Percentiles rank a stretch among this genome's conserved stretches.
Evolutionary conservation across 129 eudicot genomes (phyloP).

Genomic region (carrot (Daucus carota)): DNA sequence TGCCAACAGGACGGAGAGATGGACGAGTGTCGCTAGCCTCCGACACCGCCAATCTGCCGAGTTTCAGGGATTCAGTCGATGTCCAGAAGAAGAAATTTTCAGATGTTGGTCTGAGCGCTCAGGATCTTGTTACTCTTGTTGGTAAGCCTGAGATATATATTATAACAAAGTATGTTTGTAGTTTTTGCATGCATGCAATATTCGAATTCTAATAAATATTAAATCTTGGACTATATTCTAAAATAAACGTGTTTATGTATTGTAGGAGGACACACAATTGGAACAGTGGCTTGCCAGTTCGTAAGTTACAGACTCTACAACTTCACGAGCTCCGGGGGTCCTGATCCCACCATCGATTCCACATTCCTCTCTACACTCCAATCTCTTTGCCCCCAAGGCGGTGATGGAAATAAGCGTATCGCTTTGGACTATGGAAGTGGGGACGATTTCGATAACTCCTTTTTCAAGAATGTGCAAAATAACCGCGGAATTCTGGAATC

Average conservation of each 20-base stretch:
- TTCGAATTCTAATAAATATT: no score
- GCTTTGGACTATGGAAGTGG: constrained; percentile 48
- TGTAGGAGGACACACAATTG: constrained; percentile 79
- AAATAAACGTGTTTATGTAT: no score
- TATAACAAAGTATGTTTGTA: no score
- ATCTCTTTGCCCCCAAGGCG: constrained; percentile 47
- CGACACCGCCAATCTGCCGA: constrained; percentile 47
- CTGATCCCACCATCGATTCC: constrained; percentile 53
- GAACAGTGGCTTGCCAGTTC: constrained; percentile 54
- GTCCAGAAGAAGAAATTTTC: constrained; percentile 39
- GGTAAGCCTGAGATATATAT: constrained; percentile 35
- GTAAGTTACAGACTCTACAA: constrained; percentile 61
- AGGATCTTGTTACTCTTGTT: constrained; percentile 69
- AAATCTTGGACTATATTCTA: no score
- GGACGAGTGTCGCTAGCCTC: constrained; percentile 60
- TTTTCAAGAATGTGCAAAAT: constrained; percentile 36
- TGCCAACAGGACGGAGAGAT: constrained; percentile 68
- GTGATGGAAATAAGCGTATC: constrained; percentile 35
- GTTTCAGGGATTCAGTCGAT: constrained; percentile 34
- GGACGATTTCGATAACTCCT: constrained; percentile 36
- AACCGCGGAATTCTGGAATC: constrained; percentile 61
- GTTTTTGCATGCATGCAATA: background rate
- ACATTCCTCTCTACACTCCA: constrained; percentile 41
- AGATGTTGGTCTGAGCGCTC: constrained; percentile 38
- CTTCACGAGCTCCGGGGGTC: constrained; percentile 33